Percentiles rank a stretch among this genome's conserved stretches.
Evolutionary conservation across 2,329 filamentous ascomycete genomes (phyloP).

Genomic region (Rutstroemia sp.): DNA sequence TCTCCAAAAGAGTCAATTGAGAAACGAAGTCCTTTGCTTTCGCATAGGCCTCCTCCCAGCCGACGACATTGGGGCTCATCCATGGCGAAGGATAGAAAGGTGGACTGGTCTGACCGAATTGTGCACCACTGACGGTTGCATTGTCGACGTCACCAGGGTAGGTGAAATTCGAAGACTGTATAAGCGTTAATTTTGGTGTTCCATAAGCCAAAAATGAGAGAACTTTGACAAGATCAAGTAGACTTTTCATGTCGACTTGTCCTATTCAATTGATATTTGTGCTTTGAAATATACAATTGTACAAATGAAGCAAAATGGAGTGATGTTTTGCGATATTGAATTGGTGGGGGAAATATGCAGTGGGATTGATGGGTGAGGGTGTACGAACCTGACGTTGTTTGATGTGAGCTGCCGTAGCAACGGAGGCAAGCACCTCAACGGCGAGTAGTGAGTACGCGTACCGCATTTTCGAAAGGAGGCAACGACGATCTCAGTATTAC

Average conservation of each 20-base stretch:
- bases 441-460: no score
- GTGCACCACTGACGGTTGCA: neutral
- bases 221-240: constrained; percentile 2
- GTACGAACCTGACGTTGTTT: no score
- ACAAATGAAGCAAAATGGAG: no score
- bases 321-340: no score
- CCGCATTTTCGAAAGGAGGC: no score
- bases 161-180: neutral
- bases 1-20: constrained; percentile 71
- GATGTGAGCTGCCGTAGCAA: no score
- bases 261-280: no score
- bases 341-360: no score
- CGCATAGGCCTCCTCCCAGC: constrained; percentile 63
- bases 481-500: no score
- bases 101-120: constrained; percentile 5
- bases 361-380: no score
- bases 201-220: neutral
- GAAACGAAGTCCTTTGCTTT: constrained; percentile 63
- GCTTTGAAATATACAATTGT: no score
- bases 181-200: constrained; percentile 1
- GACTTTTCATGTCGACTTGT: neutral
- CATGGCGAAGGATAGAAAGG: constrained; percentile 11
- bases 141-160: constrained; percentile 2
- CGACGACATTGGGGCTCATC: constrained; percentile 10
- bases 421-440: no score